Conservation (phyloP, 73 alveolate genomes). For the Blepharisma stoltei region DNA sequence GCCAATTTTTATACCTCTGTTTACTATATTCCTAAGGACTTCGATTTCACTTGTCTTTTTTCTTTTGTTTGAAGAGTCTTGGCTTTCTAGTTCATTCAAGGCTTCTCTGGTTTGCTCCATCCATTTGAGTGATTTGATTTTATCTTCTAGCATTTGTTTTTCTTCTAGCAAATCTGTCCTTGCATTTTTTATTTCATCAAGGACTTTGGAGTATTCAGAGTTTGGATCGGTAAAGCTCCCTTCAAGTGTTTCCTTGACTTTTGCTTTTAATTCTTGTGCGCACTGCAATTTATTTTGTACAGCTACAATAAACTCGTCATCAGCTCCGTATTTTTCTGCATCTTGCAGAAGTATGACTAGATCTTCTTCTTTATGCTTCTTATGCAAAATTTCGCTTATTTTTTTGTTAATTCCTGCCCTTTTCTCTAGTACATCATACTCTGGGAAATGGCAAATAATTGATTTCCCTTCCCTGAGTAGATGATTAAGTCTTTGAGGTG, state of each 20-base stretch:
- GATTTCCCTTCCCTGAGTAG: conserved; percentile 12
- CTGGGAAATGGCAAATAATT: conserved; percentile 26
- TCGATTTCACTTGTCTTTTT: conserved; percentile 17
- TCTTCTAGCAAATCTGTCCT: not conserved
- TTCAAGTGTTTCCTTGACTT: conserved; percentile 4
- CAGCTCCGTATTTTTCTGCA: conserved; percentile 6
- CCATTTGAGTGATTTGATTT: not conserved
- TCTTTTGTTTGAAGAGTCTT: not conserved
- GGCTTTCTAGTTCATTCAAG: conserved; percentile 20
- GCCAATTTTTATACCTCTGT: not conserved
- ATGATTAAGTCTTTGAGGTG: not conserved
- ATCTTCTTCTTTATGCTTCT: conserved; percentile 24
- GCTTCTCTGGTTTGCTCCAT: not conserved
- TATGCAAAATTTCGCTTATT: conserved; percentile 1
- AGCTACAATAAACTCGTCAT: conserved; percentile 27
- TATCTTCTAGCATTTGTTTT: not conserved
- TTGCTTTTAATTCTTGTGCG: not conserved
- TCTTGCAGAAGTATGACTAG: not conserved
- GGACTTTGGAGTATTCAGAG: not conserved
- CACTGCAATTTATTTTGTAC: not conserved
- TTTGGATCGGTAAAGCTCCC: not conserved
- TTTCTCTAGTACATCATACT: not conserved
- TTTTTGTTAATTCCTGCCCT: conserved; percentile 12
- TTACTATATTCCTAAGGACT: not conserved
- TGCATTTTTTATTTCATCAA: conserved; percentile 9